phyloP scores from a whole-genome alignment of 2,329 filamentous ascomycete genomes.

The Chaetomium sp. region DNA sequence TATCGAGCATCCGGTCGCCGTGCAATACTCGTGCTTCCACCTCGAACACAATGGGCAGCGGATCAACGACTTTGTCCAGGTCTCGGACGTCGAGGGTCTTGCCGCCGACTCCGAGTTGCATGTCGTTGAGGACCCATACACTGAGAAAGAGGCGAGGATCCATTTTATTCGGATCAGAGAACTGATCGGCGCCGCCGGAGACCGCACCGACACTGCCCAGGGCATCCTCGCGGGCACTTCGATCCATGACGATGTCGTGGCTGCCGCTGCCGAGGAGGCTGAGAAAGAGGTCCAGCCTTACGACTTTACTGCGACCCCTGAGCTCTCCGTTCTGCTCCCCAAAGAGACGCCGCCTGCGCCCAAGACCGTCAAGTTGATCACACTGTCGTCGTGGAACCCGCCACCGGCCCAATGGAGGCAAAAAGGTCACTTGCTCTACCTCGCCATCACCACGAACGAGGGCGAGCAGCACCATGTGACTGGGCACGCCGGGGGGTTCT shows the following conservation, averaged over 20 bases:
- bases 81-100: slow-evolving; percentile 84
- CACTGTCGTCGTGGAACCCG: slow-evolving; percentile 93
- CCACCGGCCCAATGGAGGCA: slow-evolving; percentile 89
- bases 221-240: slow-evolving; percentile 84
- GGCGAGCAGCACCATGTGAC: slow-evolving; percentile 95
- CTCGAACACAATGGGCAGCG: slow-evolving; percentile 85
- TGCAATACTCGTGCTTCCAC: slow-evolving; percentile 99
- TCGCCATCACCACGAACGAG: slow-evolving; percentile 86
- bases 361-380: slow-evolving; percentile 87
- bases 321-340: slow-evolving; percentile 72
- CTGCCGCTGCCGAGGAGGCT: slow-evolving; percentile 47
- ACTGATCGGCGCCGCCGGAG: slow-evolving; percentile 86
- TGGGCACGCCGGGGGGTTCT: slow-evolving; percentile 91
- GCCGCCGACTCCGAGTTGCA: slow-evolving; percentile 74
- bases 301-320: slow-evolving; percentile 70
- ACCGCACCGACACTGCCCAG: slow-evolving; percentile 83
- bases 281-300: slow-evolving; percentile 65
- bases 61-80: slow-evolving; percentile 92
- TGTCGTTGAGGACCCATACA: slow-evolving; percentile 93
- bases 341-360: slow-evolving; percentile 67
- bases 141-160: slow-evolving; percentile 95
- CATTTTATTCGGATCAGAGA: slow-evolving; percentile 90
- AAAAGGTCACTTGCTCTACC: slow-evolving; percentile 88
- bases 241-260: slow-evolving; percentile 77
- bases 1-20: slow-evolving; percentile 87